Evolutionary conservation across 139 green algal species (phyloP).

Genomic region (Zygnema cylindricum): DNA sequence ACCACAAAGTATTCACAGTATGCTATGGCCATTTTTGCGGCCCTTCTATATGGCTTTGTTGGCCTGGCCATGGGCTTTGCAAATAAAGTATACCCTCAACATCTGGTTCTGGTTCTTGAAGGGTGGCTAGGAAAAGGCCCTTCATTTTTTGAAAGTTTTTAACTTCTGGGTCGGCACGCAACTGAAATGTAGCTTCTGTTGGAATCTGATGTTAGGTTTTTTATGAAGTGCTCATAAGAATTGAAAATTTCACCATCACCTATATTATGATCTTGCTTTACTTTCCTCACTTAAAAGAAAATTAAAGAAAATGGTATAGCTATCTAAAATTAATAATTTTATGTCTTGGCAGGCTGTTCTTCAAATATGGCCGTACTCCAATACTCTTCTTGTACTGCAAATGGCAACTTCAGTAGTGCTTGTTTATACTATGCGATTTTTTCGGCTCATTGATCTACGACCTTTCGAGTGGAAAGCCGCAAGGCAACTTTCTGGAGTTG

Average conservation of each 20-base stretch:
- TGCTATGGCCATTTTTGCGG: constrained; percentile 18
- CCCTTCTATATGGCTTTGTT: constrained; percentile 30
- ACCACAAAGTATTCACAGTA: no score
- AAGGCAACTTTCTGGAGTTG: constrained; percentile 33
- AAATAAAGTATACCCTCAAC: constrained; percentile 23
- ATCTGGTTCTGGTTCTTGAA: neutral
- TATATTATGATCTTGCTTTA: neutral
- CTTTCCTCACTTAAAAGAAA: neutral
- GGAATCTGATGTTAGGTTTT: neutral
- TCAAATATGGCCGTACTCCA: constrained; percentile 52
- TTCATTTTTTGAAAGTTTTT: neutral
- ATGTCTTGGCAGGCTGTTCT: constrained; percentile 36
- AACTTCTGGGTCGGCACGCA: neutral
- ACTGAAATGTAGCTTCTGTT: neutral
- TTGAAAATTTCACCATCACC: neutral
- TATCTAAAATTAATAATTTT: neutral
- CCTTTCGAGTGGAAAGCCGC: constrained; percentile 40
- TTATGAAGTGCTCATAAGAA: neutral
- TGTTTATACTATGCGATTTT: constrained; percentile 25
- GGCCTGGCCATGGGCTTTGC: constrained; percentile 37
- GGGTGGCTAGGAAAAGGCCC: neutral
- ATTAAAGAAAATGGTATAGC: neutral
- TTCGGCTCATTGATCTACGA: constrained; percentile 22
- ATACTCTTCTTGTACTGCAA: constrained; percentile 51
- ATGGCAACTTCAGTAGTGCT: constrained; percentile 50